Evolutionary conservation across 2,329 filamentous ascomycete species (phyloP).

Genomic region (Penicillium concentricum): DNA sequence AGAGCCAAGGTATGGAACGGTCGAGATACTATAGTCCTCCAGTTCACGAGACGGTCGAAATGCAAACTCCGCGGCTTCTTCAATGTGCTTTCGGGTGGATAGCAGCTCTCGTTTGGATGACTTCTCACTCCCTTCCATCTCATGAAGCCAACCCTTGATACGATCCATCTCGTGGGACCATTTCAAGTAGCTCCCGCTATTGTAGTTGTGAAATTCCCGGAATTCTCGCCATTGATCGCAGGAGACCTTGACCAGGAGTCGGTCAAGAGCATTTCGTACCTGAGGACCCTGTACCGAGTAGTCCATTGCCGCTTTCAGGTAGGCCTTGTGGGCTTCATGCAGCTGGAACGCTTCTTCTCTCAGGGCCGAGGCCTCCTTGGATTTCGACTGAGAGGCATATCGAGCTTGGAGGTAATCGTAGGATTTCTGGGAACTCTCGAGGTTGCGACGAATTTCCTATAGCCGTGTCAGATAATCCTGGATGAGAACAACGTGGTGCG

Average conservation of each 20-base stretch:
- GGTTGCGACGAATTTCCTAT: constrained; percentile 66
- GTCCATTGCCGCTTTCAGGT: constrained; percentile 89
- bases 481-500: neutral
- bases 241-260: constrained; percentile 79
- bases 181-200: constrained; percentile 60
- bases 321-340: constrained; percentile 86
- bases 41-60: constrained; percentile 85
- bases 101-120: constrained; percentile 80
- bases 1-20: constrained; percentile 79
- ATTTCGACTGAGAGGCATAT: constrained; percentile 82
- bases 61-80: constrained; percentile 68
- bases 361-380: constrained; percentile 87
- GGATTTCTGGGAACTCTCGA: constrained; percentile 78
- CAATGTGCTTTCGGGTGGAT: constrained; percentile 74
- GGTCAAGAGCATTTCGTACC: constrained; percentile 78
- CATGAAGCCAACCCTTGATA: constrained; percentile 85
- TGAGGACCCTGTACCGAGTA: constrained; percentile 87
- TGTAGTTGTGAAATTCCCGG: constrained; percentile 66
- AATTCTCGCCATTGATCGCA: constrained; percentile 87
- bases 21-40: constrained; percentile 87
- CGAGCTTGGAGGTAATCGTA: constrained; percentile 80
- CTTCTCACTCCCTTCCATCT: constrained; percentile 88
- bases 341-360: constrained; percentile 95
- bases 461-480: constrained; percentile 5
- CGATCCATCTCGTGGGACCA: constrained; percentile 83